Evolutionary conservation across 1,139 yeast species (phyloP).

Genomic region (Lodderomyces pseudojiufengensis): DNA sequence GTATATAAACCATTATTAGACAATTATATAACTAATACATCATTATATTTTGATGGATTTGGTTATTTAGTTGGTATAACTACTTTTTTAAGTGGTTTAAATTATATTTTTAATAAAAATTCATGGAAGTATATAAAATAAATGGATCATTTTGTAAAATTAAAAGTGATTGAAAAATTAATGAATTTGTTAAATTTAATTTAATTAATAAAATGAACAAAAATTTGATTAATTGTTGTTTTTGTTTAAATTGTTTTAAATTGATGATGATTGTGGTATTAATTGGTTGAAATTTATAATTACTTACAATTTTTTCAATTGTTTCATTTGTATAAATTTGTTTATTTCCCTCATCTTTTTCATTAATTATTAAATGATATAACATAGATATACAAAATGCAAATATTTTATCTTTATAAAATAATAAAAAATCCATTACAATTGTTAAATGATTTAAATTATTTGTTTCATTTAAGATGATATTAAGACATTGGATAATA

Average conservation of each 20-base stretch:
- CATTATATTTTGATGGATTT: constrained; percentile 18
- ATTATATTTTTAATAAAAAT: constrained; percentile 64
- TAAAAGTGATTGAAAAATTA: constrained; percentile 10
- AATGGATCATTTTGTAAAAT: constrained; percentile 11
- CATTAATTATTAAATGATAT: constrained; percentile 5
- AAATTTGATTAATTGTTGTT: not conserved
- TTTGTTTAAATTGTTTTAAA: not conserved
- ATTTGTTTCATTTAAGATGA: constrained; percentile 4
- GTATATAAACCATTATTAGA: constrained; percentile 63
- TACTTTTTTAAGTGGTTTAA: constrained; percentile 73
- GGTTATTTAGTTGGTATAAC: constrained; percentile 62
- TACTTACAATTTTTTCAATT: constrained; percentile 6
- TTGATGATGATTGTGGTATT: not conserved
- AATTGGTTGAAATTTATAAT: constrained; percentile 2
- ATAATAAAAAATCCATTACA: constrained; percentile 9
- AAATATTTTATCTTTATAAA: constrained; percentile 6
- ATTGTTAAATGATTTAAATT: constrained; percentile 1
- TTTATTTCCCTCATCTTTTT: not conserved
- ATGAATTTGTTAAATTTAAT: constrained; percentile 7
- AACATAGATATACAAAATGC: constrained; percentile 11
- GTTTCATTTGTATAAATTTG: constrained; percentile 3
- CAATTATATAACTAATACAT: too few relatives aligned
- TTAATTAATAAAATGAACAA: constrained; percentile 1
- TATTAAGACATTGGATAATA: constrained; percentile 7
- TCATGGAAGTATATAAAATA: constrained; percentile 48